Evolutionary conservation across 352 stramenopile species (phyloP), one percentile per base, ranked within the genome.

Genomic region (Phytophthora foliorum): DNA sequence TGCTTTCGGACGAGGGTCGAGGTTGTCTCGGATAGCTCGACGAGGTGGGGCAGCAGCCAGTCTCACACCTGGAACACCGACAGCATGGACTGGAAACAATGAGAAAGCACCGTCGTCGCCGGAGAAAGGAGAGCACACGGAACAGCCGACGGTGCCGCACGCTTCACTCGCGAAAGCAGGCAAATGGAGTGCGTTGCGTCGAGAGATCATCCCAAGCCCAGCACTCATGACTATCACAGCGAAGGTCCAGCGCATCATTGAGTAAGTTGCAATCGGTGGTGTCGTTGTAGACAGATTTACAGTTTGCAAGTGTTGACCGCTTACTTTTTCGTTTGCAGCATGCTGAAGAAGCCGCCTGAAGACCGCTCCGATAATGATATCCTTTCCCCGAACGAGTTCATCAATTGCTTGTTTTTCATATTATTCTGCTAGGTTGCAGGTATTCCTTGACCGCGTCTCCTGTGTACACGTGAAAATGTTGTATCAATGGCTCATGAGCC

Each of bases 401-500:
- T 49, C 19, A 27, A 49, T 25, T 49, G 42, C 24, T 49, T 49
- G 42, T 7, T 49, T 27, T 49, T 9, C 29, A 13, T 8, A 34
- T 34, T 34, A 34, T 34, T 11, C 29, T 34, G 29, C 8, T 13
- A 34, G 29, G n/a, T n/a, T n/a, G n/a, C n/a, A n/a, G n/a, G 13
- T 24, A 22, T 49, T 54, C 36, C 50, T 72, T 68, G 17, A 55
- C 45, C 17, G 25, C 6, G 17, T 29, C 41, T 58, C 34, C 14
- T 48, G 11, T 64, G 54, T 32, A 79, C 75, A 86, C 61, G 77
- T 83, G 39, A 91, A 89, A 67, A 68, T 92, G 58, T 57, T 95
- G 53, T 95, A 93, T 58, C 72, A 72, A 69, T 95, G 88, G 88
- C 78, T 94, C 39, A 95, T 95, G 88, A 89, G 86, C 59, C 85